These are phyloP conservation scores for Torulaspora delbrueckii DNA, from an alignment of 805 yeast species.

Conservation along the genomic window DNA sequence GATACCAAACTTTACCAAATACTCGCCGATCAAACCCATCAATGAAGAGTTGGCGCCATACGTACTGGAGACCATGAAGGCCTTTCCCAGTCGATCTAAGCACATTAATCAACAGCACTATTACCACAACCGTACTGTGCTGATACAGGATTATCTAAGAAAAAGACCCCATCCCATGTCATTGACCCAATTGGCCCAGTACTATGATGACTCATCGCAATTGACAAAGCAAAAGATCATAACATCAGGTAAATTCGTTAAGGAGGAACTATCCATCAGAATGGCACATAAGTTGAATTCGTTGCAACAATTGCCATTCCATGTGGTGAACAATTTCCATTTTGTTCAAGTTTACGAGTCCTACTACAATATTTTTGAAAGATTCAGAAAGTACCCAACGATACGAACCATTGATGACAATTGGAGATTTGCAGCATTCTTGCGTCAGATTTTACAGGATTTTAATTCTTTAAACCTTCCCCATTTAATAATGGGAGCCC, in stretches of 20 bases:
- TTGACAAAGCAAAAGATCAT: constrained; percentile 73
- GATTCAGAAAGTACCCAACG: constrained; percentile 66
- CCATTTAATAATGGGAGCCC: constrained; percentile 87
- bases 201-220: constrained; percentile 57
- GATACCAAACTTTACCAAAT: constrained; percentile 36
- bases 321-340: constrained; percentile 79
- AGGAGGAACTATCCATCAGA: constrained; percentile 78
- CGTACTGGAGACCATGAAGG: constrained; percentile 34
- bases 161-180: constrained; percentile 85
- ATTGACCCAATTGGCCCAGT: constrained; percentile 82
- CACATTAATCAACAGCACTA: constrained; percentile 68
- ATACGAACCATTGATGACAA: constrained; percentile 72
- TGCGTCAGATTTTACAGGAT: constrained; percentile 60
- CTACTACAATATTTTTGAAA: constrained; percentile 82
- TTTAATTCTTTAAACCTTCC: constrained; percentile 80
- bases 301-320: constrained; percentile 76
- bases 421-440: constrained; percentile 58
- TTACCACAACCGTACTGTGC: constrained; percentile 50
- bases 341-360: constrained; percentile 83
- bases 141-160: constrained; percentile 32
- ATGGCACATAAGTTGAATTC: constrained; percentile 75
- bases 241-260: constrained; percentile 81
- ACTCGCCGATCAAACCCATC: constrained; percentile 34
- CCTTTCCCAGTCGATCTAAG: constrained; percentile 41
- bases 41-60: constrained; percentile 35